Evolutionary conservation across 164 flowering plant genomes (phyloP).

Genomic region (Berberis vulgaris): DNA sequence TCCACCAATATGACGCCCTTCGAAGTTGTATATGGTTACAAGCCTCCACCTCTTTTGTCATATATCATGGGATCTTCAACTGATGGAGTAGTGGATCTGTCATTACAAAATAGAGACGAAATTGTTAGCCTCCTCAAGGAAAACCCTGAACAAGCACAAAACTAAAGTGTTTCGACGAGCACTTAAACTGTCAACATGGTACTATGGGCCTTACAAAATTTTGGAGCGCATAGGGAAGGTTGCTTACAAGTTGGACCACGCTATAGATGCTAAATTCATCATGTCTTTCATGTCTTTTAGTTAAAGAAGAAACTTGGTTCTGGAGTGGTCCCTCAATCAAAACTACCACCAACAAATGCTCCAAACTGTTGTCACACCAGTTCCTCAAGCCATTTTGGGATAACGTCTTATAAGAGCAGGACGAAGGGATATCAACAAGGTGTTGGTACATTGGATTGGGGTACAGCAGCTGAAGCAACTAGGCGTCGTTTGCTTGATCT

Average conservation of each 20-base stretch:
- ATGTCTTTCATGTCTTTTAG: too few relatives aligned
- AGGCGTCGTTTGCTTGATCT: too few relatives aligned
- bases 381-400: too few relatives aligned
- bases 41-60: neutral
- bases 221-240: neutral
- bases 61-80: neutral
- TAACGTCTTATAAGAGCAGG: too few relatives aligned
- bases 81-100: neutral
- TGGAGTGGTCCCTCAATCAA: too few relatives aligned
- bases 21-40: neutral
- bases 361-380: too few relatives aligned
- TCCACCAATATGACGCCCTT: neutral
- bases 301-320: too few relatives aligned
- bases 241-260: neutral
- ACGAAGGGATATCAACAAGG: too few relatives aligned
- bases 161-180: neutral
- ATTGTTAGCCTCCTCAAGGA: neutral
- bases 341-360: too few relatives aligned
- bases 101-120: neutral
- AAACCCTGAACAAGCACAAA: neutral
- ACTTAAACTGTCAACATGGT: neutral
- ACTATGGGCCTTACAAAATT: neutral
- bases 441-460: too few relatives aligned
- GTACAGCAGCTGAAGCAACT: too few relatives aligned
- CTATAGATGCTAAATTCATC: too few relatives aligned